Conservation (phyloP, 768 basidiomycete species). For the Russula sp. region DNA sequence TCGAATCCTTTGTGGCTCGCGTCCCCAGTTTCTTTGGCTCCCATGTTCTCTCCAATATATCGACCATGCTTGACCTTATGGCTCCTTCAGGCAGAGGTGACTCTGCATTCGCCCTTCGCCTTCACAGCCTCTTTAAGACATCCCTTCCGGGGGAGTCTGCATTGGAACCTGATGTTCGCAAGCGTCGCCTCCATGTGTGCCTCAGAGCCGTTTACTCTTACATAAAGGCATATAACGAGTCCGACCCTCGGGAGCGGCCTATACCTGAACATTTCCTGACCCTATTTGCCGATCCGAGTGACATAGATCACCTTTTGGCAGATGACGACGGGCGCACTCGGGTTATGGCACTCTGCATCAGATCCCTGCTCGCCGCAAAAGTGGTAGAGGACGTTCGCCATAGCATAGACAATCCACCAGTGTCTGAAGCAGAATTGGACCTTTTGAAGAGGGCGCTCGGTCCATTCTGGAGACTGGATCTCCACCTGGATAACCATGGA, state of each 20-base stretch:
- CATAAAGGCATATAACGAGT: neutral
- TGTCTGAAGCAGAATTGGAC: neutral
- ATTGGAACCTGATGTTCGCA: neutral
- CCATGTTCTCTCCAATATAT: neutral
- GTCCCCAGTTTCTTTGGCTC: neutral
- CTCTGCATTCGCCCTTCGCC: neutral
- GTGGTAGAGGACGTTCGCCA: neutral
- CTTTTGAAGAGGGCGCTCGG: neutral
- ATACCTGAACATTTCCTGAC: neutral
- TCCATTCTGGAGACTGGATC: neutral
- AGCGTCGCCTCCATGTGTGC: neutral
- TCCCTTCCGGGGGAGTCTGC: neutral
- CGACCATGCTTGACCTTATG: constrained; percentile 1
- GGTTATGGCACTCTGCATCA: neutral
- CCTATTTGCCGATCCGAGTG: neutral
- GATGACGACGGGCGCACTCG: neutral
- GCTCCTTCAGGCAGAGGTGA: neutral
- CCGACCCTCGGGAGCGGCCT: neutral
- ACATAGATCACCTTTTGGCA: neutral
- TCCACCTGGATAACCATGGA: neutral
- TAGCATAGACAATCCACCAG: neutral
- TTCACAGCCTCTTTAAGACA: neutral
- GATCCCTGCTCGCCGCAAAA: neutral
- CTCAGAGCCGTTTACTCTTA: neutral
- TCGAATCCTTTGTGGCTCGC: neutral